phyloP scores from a whole-genome alignment of 129 eudicot species.

The Lactuca sativa region DNA sequence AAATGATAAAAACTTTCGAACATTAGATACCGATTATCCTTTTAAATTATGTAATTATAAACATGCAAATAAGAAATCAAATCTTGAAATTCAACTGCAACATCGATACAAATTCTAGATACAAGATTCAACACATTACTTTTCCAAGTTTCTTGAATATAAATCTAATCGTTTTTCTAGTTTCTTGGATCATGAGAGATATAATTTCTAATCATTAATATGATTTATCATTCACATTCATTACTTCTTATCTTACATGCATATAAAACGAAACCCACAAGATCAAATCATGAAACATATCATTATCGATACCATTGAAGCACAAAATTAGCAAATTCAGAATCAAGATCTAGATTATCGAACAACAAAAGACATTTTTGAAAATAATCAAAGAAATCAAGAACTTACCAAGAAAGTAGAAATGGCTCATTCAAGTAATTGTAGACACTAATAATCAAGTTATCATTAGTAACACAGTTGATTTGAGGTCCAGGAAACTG shows the following conservation, averaged over 20 bases:
- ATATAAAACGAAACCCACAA: neutral
- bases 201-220: conserved; percentile 2
- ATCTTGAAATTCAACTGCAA: neutral
- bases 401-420: conserved; percentile 83
- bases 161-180: neutral
- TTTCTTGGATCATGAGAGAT: conserved; percentile 16
- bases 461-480: conserved; percentile 91
- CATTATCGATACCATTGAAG: neutral
- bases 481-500: conserved; percentile 98
- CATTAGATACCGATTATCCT: neutral
- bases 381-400: neutral
- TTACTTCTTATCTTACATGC: neutral
- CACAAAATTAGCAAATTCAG: neutral
- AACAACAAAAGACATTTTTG: neutral
- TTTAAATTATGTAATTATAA: neutral
- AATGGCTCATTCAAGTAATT: conserved; percentile 85
- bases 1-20: neutral
- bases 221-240: conserved; percentile 2
- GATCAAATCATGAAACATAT: neutral
- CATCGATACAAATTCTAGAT: neutral
- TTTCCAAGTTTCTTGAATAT: conserved; percentile 12
- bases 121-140: neutral
- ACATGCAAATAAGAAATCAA: neutral
- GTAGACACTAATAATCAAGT: conserved; percentile 88
- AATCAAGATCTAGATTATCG: conserved; percentile 17